phyloP scores from a whole-genome alignment of 345 rosid species.

The Anacardium occidentale region DNA sequence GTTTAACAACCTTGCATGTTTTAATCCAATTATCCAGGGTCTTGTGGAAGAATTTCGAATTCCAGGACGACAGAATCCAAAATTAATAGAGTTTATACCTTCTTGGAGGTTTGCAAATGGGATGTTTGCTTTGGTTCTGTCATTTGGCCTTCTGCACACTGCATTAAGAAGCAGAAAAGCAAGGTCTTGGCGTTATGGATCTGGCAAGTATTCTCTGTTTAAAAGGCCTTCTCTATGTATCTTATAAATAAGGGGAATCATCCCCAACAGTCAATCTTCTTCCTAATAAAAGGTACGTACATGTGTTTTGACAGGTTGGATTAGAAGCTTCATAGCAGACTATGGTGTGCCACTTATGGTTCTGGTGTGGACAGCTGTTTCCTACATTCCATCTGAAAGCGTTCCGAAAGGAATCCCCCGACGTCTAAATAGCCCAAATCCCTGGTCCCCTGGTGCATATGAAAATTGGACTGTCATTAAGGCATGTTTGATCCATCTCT shows the following conservation, averaged over 20 bases:
- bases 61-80: slow-evolving; percentile 59
- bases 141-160: slow-evolving; percentile 82
- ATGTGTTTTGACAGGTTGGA: slow-evolving; percentile 56
- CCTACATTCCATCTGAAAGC: slow-evolving; percentile 69
- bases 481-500: slow-evolving; percentile 33
- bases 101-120: slow-evolving; percentile 97
- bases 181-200: slow-evolving; percentile 88
- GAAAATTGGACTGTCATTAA: slow-evolving; percentile 84
- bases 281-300: neutral
- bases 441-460: slow-evolving; percentile 96
- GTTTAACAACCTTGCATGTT: no score
- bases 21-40: slow-evolving; percentile 44
- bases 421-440: slow-evolving; percentile 90
- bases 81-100: slow-evolving; percentile 47
- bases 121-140: slow-evolving; percentile 89
- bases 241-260: neutral
- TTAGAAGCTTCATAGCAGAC: slow-evolving; percentile 86
- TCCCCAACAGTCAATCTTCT: no score
- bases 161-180: slow-evolving; percentile 85
- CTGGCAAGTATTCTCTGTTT: slow-evolving; percentile 44
- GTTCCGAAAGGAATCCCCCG: slow-evolving; percentile 93
- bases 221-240: neutral
- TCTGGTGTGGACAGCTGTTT: slow-evolving; percentile 82
- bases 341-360: slow-evolving; percentile 97
- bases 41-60: slow-evolving; percentile 83